Percentiles rank a stretch among this genome's conserved stretches.
These are phyloP conservation scores for Daldinia vernicosa DNA, from an alignment of 495 filamentous ascomycete species.

Conservation along the genomic window DNA sequence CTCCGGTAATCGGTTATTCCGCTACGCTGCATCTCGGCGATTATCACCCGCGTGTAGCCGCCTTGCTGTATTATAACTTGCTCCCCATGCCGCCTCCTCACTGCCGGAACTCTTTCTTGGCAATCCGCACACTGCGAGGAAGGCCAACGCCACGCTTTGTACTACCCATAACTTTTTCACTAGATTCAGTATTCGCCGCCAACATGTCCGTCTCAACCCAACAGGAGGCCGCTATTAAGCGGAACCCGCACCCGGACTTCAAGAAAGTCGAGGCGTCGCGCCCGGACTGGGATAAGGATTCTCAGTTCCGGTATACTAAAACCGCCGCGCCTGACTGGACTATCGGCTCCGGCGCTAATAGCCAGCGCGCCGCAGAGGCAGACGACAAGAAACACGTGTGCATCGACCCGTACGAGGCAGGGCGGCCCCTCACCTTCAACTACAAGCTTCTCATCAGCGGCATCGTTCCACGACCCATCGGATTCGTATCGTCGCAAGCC, in stretches of 20 bases:
- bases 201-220: slow-evolving; percentile 50
- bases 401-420: slow-evolving; percentile 82
- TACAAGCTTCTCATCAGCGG: slow-evolving; percentile 93
- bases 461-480: slow-evolving; percentile 82
- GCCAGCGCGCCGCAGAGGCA: slow-evolving; percentile 47
- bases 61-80: slow-evolving; percentile 12
- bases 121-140: slow-evolving; percentile 10
- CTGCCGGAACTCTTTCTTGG: neutral
- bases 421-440: slow-evolving; percentile 74
- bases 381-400: slow-evolving; percentile 69
- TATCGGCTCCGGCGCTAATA: slow-evolving; percentile 76
- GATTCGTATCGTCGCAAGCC: slow-evolving; percentile 61
- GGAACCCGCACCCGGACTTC: slow-evolving; percentile 79
- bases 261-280: slow-evolving; percentile 77
- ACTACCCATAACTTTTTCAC: neutral
- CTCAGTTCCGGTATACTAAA: slow-evolving; percentile 69
- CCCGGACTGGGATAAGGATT: slow-evolving; percentile 67
- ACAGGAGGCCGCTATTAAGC: slow-evolving; percentile 60
- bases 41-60: slow-evolving; percentile 18
- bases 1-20: neutral
- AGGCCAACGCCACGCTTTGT: slow-evolving; percentile 11
- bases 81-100: neutral
- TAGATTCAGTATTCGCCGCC: neutral
- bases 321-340: slow-evolving; percentile 80
- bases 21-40: neutral